Conservation (phyloP, 2,329 filamentous ascomycete species). For the Diaporthe ampelina region DNA sequence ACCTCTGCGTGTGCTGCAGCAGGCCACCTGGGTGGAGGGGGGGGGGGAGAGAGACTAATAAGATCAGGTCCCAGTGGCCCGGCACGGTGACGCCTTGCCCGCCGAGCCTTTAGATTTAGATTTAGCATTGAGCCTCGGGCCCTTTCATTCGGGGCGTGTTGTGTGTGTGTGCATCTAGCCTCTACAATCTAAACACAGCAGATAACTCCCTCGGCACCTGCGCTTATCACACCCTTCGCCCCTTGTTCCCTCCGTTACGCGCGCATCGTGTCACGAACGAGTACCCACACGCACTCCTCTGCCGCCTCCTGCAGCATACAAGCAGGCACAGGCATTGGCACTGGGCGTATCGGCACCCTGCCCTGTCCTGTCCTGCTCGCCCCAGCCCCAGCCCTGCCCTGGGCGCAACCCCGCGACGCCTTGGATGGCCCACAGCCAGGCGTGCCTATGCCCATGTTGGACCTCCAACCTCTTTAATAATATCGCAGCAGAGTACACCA, state of each 20-base stretch:
- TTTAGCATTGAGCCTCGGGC: neutral
- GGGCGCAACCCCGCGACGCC: slow-evolving; percentile 14
- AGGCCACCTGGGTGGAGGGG: too few species aligned
- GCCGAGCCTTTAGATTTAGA: neutral
- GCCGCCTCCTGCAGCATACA: slow-evolving; percentile 11
- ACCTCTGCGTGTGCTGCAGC: neutral
- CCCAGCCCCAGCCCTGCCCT: slow-evolving; percentile 18
- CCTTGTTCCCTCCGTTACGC: neutral
- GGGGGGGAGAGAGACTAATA: neutral
- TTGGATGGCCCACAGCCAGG: slow-evolving; percentile 20
- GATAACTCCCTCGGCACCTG: neutral
- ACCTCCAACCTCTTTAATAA: slow-evolving; percentile 35
- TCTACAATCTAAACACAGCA: neutral
- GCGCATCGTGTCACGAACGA: neutral
- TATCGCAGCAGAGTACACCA: slow-evolving; percentile 14
- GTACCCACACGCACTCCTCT: slow-evolving; percentile 24
- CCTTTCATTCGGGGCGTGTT: too few species aligned
- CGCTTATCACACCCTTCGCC: too few species aligned
- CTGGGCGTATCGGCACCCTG: slow-evolving; percentile 7
- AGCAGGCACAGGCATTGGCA: slow-evolving; percentile 4
- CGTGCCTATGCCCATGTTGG: slow-evolving; percentile 27
- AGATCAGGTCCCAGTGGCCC: slow-evolving; percentile 21
- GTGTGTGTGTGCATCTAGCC: neutral
- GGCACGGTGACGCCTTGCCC: slow-evolving; percentile 17
- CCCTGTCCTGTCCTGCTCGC: neutral